Base-by-base conservation (phyloP, 1,139 yeast genomes). In the Zygoascus sp. region DNA sequence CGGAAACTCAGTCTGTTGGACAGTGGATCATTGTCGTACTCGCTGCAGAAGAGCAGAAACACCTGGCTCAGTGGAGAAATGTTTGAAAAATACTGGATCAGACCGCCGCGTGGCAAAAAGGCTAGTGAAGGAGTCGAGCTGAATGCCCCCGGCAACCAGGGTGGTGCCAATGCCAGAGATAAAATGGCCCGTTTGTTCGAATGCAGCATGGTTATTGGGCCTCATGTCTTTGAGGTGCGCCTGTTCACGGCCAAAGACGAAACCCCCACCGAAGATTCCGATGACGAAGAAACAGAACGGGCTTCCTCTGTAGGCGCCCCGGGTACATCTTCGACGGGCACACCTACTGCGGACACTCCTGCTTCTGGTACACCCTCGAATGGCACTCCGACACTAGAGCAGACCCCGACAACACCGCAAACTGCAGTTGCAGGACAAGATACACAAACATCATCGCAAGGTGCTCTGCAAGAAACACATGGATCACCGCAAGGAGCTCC, bases 121-220 rank as follows among this genome's bases (percentile, higher is more conserved):
- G 40, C 41, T 8, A 27, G 11, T 17, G 39, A 38, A 20, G 43
- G 32, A 10, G 30, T 42, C 5, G 39, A 42, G 22, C 40, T 42
- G 21, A 28, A 42, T 27, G 45, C 45, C 19, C 39, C 39, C 6
- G 45, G 45, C 6, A 42, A 42, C 13, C 70, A 76, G 34, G 69
- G 69, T 48, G 67, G 68, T 44, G 59, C 72, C 8, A 79, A 79
- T 62, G 83, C 83, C 30, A 72, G 95, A 55, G 97, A 92, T 56
- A 82, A 82, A 46, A 89, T 90, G 96, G 85, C 88, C 49, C 88
- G 88, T 61, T 68, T 92, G 50, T 80, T 94, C 58, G 97, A 90
- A 56, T 80, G 90, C 49, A 68, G 72, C 0, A 66, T 89, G 68
- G 72, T 74, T 5, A 72, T 85, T 32, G 97, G 97, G 0, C 96